Evolutionary conservation across 345 rosid genomes (phyloP).

Genomic region (Corchorus capsularis): DNA sequence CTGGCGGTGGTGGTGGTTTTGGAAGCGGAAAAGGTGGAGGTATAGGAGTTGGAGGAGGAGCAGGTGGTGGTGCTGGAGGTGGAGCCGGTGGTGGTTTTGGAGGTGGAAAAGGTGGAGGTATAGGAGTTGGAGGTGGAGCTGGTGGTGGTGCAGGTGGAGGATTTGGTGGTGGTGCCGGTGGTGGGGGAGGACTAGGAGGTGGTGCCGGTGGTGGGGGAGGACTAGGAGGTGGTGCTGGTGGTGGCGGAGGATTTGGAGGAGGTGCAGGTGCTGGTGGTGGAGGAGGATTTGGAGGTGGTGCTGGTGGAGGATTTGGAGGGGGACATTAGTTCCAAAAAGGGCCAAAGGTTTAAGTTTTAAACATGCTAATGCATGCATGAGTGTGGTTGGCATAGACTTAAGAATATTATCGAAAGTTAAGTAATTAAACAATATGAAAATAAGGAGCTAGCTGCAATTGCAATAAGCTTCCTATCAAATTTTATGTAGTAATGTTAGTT

Average conservation of each 20-base stretch:
- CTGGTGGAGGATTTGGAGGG: slow-evolving; percentile 13
- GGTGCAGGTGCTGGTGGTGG: not conserved
- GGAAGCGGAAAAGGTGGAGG: not conserved
- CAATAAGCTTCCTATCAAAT: not conserved
- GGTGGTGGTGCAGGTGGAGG: not conserved
- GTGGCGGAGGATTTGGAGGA: not conserved
- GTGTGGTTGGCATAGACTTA: not conserved
- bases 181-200: not conserved
- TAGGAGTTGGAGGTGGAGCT: slow-evolving; percentile 16
- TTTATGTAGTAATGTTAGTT: not conserved
- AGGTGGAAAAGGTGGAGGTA: not conserved
- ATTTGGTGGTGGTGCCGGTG: not conserved
- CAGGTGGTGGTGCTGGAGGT: no score
- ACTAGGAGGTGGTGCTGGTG: not conserved
- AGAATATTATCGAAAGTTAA: not conserved
- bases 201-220: not conserved
- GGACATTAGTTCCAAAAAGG: slow-evolving; percentile 2
- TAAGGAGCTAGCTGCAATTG: not conserved
- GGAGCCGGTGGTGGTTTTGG: not conserved
- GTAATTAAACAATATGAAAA: not conserved
- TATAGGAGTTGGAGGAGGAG: not conserved
- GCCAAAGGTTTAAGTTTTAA: not conserved
- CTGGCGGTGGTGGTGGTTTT: not conserved
- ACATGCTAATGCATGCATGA: not conserved
- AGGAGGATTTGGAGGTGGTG: not conserved